Evolutionary conservation across 305 asterid species (phyloP).

Genomic region (Fraxinus baroniana): DNA sequence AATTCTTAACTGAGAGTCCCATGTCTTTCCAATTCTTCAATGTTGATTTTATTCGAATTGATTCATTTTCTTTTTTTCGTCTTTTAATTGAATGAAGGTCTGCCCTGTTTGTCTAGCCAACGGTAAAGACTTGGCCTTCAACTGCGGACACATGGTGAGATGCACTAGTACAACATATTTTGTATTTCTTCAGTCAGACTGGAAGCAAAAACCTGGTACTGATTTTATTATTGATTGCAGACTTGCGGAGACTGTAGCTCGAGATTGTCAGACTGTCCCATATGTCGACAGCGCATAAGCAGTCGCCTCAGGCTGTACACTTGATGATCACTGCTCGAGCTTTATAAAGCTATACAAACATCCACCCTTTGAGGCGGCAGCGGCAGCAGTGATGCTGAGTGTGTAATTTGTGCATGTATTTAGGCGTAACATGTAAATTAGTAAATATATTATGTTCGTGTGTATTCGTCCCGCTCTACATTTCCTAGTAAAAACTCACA

Average conservation of each 20-base stretch:
- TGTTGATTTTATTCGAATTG: not conserved
- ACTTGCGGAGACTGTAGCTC: conserved; percentile 76
- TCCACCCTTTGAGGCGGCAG: not conserved
- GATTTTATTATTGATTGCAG: conserved; percentile 41
- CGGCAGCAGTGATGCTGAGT: not conserved
- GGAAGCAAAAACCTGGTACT: conserved; percentile 6
- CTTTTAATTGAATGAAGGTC: conserved; percentile 35
- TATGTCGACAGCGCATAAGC: conserved; percentile 68
- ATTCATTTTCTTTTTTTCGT: not conserved
- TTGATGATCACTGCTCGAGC: conserved; percentile 24
- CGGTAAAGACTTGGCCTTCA: conserved; percentile 65
- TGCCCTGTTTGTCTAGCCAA: conserved; percentile 76
- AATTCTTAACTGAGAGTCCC: not conserved
- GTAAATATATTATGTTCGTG: no score
- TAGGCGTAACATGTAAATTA: not conserved
- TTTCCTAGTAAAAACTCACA: not conserved
- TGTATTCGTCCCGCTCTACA: not conserved
- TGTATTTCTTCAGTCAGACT: not conserved
- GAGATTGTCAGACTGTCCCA: conserved; percentile 63
- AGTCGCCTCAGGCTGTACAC: conserved; percentile 62
- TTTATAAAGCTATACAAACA: not conserved
- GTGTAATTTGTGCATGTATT: not conserved
- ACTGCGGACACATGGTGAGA: conserved; percentile 80
- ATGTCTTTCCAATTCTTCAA: not conserved
- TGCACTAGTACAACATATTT: not conserved